phyloP scores from a whole-genome alignment of 2,329 filamentous ascomycete species.

The Apiospora saccharicola region DNA sequence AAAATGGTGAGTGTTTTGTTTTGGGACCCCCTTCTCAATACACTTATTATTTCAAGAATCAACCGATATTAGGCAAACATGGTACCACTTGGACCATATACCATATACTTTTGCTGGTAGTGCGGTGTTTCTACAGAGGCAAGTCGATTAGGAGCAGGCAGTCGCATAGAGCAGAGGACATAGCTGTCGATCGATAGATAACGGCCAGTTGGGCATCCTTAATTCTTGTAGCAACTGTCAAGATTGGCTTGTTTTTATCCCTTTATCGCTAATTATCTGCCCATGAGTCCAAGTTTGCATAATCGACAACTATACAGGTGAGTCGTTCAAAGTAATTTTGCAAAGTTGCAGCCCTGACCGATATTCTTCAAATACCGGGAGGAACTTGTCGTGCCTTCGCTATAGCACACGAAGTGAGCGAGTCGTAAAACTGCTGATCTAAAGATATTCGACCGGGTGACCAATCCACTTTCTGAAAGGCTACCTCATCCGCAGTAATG shows the following conservation, averaged over 20 bases:
- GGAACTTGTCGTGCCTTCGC: background rate
- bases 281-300: too few species aligned
- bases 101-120: background rate
- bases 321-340: too few species aligned
- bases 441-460: background rate
- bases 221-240: background rate
- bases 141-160: background rate
- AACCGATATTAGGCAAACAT: background rate
- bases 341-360: background rate
- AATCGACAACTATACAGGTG: background rate
- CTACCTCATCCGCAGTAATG: background rate
- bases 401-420: background rate
- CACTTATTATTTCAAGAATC: background rate
- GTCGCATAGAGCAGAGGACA: background rate
- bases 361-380: background rate
- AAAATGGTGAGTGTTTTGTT: constrained; percentile 40
- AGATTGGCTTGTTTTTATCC: background rate
- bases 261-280: background rate
- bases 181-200: background rate
- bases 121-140: background rate
- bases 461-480: background rate
- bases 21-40: background rate
- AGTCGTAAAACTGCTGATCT: too few species aligned
- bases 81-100: background rate
- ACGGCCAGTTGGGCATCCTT: background rate